phyloP scores from a whole-genome alignment of 306 rosid genomes.

The Begonia loranthoides region DNA sequence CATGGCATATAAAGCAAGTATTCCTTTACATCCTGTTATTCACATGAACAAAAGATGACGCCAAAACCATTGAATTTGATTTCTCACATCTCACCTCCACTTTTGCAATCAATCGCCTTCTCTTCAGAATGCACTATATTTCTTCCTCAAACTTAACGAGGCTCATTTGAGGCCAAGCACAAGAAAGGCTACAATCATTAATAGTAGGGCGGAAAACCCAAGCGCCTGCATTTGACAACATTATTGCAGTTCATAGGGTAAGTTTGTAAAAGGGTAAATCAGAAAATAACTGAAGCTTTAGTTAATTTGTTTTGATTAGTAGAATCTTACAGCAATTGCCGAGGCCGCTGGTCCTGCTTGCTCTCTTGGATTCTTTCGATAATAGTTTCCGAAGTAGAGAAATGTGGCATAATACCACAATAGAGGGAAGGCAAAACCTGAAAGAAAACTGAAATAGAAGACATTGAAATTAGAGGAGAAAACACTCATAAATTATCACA shows the following conservation, averaged over 20 bases:
- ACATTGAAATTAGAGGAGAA: constrained; percentile 13
- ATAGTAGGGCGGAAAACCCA: constrained; percentile 31
- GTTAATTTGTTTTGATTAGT: not conserved
- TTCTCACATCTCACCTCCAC: too few species aligned
- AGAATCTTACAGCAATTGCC: constrained; percentile 67
- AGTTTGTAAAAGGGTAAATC: not conserved
- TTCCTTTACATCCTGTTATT: too few species aligned
- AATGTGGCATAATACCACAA: constrained; percentile 83
- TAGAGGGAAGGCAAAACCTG: constrained; percentile 66
- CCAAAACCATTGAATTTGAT: too few species aligned
- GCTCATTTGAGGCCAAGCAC: constrained; percentile 12
- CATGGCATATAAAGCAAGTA: too few species aligned
- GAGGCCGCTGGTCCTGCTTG: constrained; percentile 95
- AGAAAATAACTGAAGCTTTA: not conserved
- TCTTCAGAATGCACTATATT: not conserved
- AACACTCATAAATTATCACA: not conserved
- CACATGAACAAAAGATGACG: too few species aligned
- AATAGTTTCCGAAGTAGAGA: constrained; percentile 69
- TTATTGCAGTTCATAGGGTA: not conserved
- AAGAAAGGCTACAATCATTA: constrained; percentile 30
- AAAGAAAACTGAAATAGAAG: constrained; percentile 51
- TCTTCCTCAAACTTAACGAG: not conserved
- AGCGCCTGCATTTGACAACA: constrained; percentile 53
- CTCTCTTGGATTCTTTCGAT: constrained; percentile 86
- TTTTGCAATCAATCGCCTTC: too few species aligned